Evolutionary conservation across 768 basidiomycete genomes (phyloP), one percentile per base, ranked within the genome.

Genomic region (Podaxis mareebaensis): DNA sequence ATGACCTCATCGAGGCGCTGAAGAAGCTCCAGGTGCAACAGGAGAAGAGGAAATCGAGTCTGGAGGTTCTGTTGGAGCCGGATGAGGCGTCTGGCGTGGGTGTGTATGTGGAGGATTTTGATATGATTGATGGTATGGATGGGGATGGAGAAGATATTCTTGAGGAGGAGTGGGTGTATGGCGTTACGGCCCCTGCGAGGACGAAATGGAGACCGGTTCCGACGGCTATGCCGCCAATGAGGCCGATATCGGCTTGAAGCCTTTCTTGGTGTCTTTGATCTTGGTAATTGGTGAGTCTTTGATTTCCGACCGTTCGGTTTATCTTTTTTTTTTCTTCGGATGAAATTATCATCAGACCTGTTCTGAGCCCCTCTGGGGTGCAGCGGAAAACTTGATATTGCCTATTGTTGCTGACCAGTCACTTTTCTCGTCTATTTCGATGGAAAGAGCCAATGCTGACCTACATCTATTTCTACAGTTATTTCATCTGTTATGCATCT

Each of bases 1-100:
- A 91, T 24, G 96, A 99, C 72, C 83, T 99, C 66, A 91, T 94
- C 28, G 70, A 79, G 11, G 96, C 96, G 15, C 77, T 98, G 60
- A 83, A 80, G 67, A 85, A 82, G 67, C 81, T 99, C 2, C 85
- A 92, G 70, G 67, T 86, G 3, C 77, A 80, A 52, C 79, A 83
- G 36, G 68, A 78, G 74, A 39, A 63, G 26, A 53, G 58, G 73
- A 65, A 65, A 6, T 71, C 76, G 4, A 76, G 76, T 26, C 66
- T 77, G 54, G 89, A 88, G 73, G 80, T 90, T 30, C 75, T 93
- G 13, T 71, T 93, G 8, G 85, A 91, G 53, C 88, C 90, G 0
- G 78, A 83, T 46, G 90, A 92, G 2, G 87, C 84, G 26, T 79
- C 83, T 8, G 91, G 91, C 1, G 90, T 93, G 22, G 85, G 88